Conservation (phyloP, 441 rosid genomes). For the Brassica balearica region DNA sequence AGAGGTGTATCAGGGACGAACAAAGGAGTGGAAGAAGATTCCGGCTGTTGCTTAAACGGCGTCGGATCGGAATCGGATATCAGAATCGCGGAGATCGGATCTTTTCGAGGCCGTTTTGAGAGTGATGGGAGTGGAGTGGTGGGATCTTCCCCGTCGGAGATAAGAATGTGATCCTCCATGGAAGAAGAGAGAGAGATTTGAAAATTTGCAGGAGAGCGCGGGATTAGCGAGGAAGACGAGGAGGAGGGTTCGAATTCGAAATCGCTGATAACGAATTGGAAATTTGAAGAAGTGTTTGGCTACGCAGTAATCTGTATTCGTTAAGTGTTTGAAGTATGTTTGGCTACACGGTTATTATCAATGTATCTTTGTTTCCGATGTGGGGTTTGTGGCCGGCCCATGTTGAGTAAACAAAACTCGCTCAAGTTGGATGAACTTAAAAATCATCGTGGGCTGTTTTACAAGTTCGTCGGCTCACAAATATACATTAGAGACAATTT, state of each 20-base stretch:
- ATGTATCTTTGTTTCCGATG: not conserved
- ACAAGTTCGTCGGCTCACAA: no score
- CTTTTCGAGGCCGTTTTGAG: slow-evolving; percentile 58
- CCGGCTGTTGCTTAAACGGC: slow-evolving; percentile 54
- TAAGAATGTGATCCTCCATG: slow-evolving; percentile 42
- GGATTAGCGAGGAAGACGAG: slow-evolving; percentile 31
- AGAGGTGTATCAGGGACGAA: slow-evolving; percentile 82
- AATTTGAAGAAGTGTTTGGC: slow-evolving; percentile 19
- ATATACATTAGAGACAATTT: no score
- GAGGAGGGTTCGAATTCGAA: slow-evolving; percentile 21
- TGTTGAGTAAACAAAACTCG: not conserved
- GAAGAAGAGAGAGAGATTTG: slow-evolving; percentile 4
- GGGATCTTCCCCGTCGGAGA: slow-evolving; percentile 73
- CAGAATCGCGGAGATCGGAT: slow-evolving; percentile 48
- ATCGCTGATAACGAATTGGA: slow-evolving; percentile 8
- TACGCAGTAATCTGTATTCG: not conserved
- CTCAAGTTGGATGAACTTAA: not conserved
- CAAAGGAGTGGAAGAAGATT: slow-evolving; percentile 49
- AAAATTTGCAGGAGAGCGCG: slow-evolving; percentile 36
- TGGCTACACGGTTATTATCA: not conserved
- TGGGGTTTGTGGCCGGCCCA: not conserved
- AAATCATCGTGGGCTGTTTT: no score
- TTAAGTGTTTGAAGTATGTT: not conserved
- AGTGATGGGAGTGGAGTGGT: slow-evolving; percentile 56
- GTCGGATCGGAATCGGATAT: slow-evolving; percentile 83